Evolutionary conservation across 306 rosid genomes (phyloP).

Genomic region (Biancaea sappan): DNA sequence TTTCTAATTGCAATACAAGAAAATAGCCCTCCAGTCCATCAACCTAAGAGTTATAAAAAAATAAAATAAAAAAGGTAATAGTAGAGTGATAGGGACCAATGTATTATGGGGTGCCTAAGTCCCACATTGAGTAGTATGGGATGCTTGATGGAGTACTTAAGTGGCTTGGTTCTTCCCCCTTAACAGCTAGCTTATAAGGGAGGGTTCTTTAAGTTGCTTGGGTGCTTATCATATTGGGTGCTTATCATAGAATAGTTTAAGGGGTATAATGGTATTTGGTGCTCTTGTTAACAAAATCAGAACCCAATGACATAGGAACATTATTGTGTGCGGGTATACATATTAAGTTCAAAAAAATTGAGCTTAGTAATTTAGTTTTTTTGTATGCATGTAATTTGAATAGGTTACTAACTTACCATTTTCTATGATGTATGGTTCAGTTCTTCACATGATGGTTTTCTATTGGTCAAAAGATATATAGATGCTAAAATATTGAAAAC

Average conservation of each 20-base stretch:
- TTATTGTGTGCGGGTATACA: not conserved
- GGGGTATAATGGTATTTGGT: constrained; percentile 4
- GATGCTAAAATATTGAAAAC: constrained; percentile 15
- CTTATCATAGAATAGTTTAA: not conserved
- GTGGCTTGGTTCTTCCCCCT: too few species aligned
- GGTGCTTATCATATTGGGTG: too few species aligned
- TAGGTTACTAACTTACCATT: not conserved
- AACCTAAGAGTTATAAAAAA: constrained; percentile 3
- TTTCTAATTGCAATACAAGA: not conserved
- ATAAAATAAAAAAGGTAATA: too few species aligned
- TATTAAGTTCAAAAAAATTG: not conserved
- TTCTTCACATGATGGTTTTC: constrained; percentile 3
- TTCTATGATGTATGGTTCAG: not conserved
- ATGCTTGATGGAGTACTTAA: too few species aligned
- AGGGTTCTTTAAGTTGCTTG: too few species aligned
- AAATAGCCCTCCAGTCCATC: not conserved
- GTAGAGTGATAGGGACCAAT: too few species aligned
- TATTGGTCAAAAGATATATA: constrained; percentile 6
- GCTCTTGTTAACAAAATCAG: constrained; percentile 28
- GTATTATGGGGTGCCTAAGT: too few species aligned
- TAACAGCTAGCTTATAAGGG: too few species aligned
- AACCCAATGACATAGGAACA: constrained; percentile 10
- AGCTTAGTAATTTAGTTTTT: constrained; percentile 16
- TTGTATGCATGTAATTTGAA: not conserved
- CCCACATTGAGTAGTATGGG: too few species aligned